Conservation (phyloP, 139 green algal genomes). For the Auxenochlorella pyrenoidosa region DNA sequence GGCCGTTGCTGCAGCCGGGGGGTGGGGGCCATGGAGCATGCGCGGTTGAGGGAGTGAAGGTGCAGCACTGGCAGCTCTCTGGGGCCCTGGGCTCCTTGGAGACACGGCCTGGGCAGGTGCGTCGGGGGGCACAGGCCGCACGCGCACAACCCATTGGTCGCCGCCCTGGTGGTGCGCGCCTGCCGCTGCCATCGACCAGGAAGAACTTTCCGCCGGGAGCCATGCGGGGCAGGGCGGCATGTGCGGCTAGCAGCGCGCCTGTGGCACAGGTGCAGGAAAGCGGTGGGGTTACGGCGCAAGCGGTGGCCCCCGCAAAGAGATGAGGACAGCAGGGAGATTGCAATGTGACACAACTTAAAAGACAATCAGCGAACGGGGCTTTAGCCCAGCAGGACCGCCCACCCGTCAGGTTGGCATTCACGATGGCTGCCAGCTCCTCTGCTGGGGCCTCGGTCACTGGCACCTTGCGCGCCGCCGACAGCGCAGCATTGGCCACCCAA, state of each 20-base stretch:
- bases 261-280: background rate
- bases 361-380: too few species aligned
- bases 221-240: slow-evolving; percentile 39
- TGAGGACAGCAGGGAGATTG: too few species aligned
- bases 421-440: slow-evolving; percentile 31
- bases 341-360: too few species aligned
- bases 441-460: slow-evolving; percentile 27
- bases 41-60: background rate
- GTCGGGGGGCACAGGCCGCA: too few species aligned
- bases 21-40: background rate
- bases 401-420: slow-evolving; percentile 51
- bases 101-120: background rate
- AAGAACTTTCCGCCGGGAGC: slow-evolving; percentile 52
- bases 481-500: slow-evolving; percentile 51
- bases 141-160: too few species aligned
- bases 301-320: too few species aligned
- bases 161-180: too few species aligned
- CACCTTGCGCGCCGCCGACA: slow-evolving; percentile 18
- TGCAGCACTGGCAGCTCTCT: background rate
- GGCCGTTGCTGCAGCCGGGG: slow-evolving; percentile 25
- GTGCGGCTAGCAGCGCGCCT: slow-evolving; percentile 33
- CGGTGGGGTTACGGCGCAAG: too few species aligned
- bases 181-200: slow-evolving; percentile 56
- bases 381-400: too few species aligned
- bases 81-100: too few species aligned